Percentiles rank a stretch among this genome's conserved stretches.
Evolutionary conservation across 2,329 filamentous ascomycete genomes (phyloP).

Genomic region (Alternaria brassicicola): DNA sequence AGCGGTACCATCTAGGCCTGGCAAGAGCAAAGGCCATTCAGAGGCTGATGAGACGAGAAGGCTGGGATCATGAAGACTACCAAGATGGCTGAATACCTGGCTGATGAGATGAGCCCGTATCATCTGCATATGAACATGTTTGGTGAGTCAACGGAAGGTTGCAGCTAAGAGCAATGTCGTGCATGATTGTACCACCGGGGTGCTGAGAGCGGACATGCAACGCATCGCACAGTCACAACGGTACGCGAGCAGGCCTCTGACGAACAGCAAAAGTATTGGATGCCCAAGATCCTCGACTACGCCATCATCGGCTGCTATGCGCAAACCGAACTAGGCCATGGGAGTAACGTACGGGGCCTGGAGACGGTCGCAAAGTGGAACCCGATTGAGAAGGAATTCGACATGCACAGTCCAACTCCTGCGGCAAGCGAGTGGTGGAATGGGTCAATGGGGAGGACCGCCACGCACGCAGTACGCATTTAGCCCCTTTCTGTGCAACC

Average conservation of each 20-base stretch:
- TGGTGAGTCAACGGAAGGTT: constrained; percentile 33
- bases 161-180: constrained; percentile 8
- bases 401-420: constrained; percentile 59
- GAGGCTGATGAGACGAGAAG: constrained; percentile 53
- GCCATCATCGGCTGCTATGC: constrained; percentile 60
- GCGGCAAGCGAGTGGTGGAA: constrained; percentile 64
- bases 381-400: constrained; percentile 53
- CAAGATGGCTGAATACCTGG: constrained; percentile 59
- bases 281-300: constrained; percentile 57
- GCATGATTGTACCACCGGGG: constrained; percentile 24
- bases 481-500: background rate
- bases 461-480: constrained; percentile 55
- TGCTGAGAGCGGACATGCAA: constrained; percentile 22
- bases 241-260: constrained; percentile 58
- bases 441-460: constrained; percentile 59
- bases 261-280: constrained; percentile 56
- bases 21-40: constrained; percentile 59
- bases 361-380: constrained; percentile 59
- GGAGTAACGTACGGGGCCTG: constrained; percentile 59
- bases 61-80: constrained; percentile 58
- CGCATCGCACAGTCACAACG: constrained; percentile 48
- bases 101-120: constrained; percentile 61
- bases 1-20: constrained; percentile 60
- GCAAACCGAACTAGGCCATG: constrained; percentile 60
- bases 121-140: constrained; percentile 61